Conservation (phyloP, 208 protist genomes). For the Crithidia expoeki region DNA sequence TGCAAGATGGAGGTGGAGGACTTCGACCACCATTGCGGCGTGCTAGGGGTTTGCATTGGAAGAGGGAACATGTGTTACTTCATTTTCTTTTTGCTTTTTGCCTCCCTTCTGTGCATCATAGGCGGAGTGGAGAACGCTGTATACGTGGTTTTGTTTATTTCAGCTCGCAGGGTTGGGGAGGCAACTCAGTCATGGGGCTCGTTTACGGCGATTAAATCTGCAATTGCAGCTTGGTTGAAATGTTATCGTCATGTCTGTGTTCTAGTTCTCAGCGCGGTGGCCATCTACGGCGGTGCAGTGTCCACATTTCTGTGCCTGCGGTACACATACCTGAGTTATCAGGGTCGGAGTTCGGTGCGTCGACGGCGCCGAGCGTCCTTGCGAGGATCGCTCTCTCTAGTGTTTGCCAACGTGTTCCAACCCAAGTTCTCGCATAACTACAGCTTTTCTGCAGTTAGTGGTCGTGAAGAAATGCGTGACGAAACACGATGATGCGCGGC, state of each 20-base stretch:
- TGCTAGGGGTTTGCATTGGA: conserved; percentile 75
- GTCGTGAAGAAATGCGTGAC: neutral
- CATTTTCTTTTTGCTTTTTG: conserved; percentile 48
- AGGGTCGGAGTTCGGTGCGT: conserved; percentile 30
- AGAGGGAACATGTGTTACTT: conserved; percentile 81
- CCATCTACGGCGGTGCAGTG: conserved; percentile 17
- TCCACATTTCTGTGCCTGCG: conserved; percentile 25
- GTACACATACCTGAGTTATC: conserved; percentile 23
- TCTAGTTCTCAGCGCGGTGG: conserved; percentile 6
- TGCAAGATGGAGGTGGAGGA: conserved; percentile 60
- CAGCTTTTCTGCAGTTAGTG: neutral
- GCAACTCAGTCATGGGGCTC: neutral
- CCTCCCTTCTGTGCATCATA: conserved; percentile 22
- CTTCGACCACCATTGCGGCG: conserved; percentile 87
- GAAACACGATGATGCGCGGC: neutral
- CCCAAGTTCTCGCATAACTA: conserved; percentile 30
- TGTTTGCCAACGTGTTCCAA: conserved; percentile 35
- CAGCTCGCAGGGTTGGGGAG: neutral
- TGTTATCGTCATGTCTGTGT: conserved; percentile 1
- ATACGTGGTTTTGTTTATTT: neutral
- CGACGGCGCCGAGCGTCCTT: conserved; percentile 26
- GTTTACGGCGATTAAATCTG: neutral
- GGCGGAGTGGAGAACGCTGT: neutral
- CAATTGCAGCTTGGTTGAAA: neutral
- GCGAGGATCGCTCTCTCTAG: conserved; percentile 11